Evolutionary conservation across 116 monocot species (phyloP).

Genomic region (Dioscorea cayenensis): DNA sequence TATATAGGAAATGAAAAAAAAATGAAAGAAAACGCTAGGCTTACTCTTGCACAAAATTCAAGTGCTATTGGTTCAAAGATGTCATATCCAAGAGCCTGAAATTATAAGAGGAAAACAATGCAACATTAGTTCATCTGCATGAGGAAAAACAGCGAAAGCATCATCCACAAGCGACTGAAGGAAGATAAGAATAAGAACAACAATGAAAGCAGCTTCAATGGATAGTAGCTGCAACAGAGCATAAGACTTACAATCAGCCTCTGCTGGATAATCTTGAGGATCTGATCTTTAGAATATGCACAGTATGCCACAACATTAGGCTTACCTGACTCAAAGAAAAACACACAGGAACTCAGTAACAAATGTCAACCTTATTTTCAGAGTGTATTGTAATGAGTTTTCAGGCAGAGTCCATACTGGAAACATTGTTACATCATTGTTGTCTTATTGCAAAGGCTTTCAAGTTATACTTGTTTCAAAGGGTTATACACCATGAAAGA

Average conservation of each 20-base stretch:
- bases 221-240: neutral
- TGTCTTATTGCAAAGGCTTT: neutral
- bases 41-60: slow-evolving; percentile 94
- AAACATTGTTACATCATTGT: neutral
- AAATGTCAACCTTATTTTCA: slow-evolving; percentile 4
- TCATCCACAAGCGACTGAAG: no score
- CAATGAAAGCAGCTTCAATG: neutral
- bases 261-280: slow-evolving; percentile 72
- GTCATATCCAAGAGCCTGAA: slow-evolving; percentile 65
- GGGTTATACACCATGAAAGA: neutral
- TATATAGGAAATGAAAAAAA: no score
- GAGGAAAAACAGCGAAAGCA: no score
- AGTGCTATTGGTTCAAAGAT: slow-evolving; percentile 74
- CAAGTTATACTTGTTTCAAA: neutral
- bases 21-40: slow-evolving; percentile 9
- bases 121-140: neutral
- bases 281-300: slow-evolving; percentile 86
- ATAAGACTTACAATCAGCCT: slow-evolving; percentile 65
- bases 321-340: slow-evolving; percentile 43
- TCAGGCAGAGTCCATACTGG: neutral
- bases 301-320: slow-evolving; percentile 74
- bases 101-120: neutral
- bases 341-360: slow-evolving; percentile 2
- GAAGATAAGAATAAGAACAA: no score
- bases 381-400: neutral